Conservation (phyloP, 768 basidiomycete genomes). For the Gyrodon lividus region DNA sequence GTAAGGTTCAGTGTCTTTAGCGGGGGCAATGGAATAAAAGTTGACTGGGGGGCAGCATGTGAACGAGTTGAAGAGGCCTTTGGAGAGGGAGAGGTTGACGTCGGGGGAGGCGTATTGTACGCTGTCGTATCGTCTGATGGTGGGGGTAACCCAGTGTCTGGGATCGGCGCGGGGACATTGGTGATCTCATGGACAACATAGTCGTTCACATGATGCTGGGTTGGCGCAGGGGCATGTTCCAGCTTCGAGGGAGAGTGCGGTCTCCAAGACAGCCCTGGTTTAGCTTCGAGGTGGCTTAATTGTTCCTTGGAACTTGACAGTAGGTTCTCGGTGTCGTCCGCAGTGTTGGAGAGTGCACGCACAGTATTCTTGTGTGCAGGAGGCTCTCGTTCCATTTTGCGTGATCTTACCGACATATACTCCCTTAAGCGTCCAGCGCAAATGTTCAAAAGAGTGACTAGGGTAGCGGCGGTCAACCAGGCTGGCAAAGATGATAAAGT, state of each 20-base stretch:
- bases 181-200: slow-evolving; percentile 29
- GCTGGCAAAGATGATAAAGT: slow-evolving; percentile 10
- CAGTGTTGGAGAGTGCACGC: slow-evolving; percentile 8
- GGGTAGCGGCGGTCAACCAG: slow-evolving; percentile 9
- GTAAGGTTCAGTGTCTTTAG: slow-evolving; percentile 27
- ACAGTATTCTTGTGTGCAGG: slow-evolving; percentile 7
- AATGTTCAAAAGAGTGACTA: slow-evolving; percentile 22
- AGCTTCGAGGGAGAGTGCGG: background rate
- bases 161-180: slow-evolving; percentile 29
- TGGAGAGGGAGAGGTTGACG: slow-evolving; percentile 20
- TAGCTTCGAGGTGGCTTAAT: background rate
- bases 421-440: slow-evolving; percentile 27
- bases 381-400: slow-evolving; percentile 5
- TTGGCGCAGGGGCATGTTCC: background rate
- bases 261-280: background rate
- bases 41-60: slow-evolving; percentile 16
- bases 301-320: slow-evolving; percentile 9
- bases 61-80: slow-evolving; percentile 12
- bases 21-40: slow-evolving; percentile 30
- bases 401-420: slow-evolving; percentile 19
- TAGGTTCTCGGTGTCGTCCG: slow-evolving; percentile 25
- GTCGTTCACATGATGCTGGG: slow-evolving; percentile 5
- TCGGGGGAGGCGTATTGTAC: slow-evolving; percentile 6
- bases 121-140: slow-evolving; percentile 17
- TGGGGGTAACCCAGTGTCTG: slow-evolving; percentile 32